These are phyloP conservation scores for Elongisporangium undulatum DNA, from an alignment of 352 stramenopile genomes.

Conservation along the genomic window DNA sequence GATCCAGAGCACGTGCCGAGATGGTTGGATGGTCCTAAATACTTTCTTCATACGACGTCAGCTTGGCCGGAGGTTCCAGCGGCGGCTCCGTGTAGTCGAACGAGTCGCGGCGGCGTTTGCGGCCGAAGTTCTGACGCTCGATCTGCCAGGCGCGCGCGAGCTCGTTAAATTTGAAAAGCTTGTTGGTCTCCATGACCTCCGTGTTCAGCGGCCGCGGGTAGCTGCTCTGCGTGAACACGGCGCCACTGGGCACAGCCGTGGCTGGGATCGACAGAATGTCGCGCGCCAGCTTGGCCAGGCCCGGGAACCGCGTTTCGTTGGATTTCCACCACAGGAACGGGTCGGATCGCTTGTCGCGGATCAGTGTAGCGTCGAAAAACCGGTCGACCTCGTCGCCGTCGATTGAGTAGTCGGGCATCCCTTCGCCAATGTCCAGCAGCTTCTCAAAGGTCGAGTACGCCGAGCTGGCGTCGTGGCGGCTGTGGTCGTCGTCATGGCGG, in stretches of 20 bases:
- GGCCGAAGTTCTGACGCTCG: slow-evolving; percentile 67
- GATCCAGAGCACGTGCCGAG: not conserved
- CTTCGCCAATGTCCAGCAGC: slow-evolving; percentile 74
- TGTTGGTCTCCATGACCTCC: slow-evolving; percentile 58
- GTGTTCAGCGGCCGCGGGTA: slow-evolving; percentile 55
- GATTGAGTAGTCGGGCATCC: slow-evolving; percentile 72
- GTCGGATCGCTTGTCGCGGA: slow-evolving; percentile 76
- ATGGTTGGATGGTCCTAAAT: slow-evolving; percentile 43
- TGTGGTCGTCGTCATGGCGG: slow-evolving; percentile 47
- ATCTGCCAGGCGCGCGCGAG: slow-evolving; percentile 75
- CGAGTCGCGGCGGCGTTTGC: slow-evolving; percentile 70
- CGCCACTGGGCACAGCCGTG: slow-evolving; percentile 59
- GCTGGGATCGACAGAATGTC: slow-evolving; percentile 73
- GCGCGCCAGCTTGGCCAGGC: slow-evolving; percentile 65
- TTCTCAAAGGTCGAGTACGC: slow-evolving; percentile 82
- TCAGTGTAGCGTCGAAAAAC: slow-evolving; percentile 80
- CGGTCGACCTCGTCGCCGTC: slow-evolving; percentile 75
- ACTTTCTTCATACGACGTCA: slow-evolving; percentile 84
- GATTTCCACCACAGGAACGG: slow-evolving; percentile 83
- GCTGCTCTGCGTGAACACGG: slow-evolving; percentile 64
- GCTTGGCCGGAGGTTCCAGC: slow-evolving; percentile 50
- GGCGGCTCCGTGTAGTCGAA: slow-evolving; percentile 69
- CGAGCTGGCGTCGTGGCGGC: slow-evolving; percentile 51
- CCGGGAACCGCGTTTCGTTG: slow-evolving; percentile 71
- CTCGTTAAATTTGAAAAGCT: slow-evolving; percentile 73